These are phyloP conservation scores for Pholiota conissans DNA, from an alignment of 768 basidiomycete species.

Conservation along the genomic window DNA sequence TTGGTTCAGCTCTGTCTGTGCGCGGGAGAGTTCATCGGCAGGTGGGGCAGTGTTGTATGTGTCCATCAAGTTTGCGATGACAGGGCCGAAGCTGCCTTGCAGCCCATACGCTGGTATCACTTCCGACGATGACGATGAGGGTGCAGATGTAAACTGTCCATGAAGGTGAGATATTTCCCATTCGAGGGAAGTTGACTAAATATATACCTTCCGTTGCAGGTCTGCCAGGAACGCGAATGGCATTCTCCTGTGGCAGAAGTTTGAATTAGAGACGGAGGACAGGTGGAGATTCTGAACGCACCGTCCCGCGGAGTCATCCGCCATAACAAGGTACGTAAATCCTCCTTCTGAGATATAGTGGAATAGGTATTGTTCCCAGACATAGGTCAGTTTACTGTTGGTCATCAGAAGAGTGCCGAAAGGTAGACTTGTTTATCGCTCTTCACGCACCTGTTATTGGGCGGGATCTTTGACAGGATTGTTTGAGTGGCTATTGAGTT, in stretches of 20 bases:
- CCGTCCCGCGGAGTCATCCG: conserved; percentile 91
- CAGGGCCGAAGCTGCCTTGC: conserved; percentile 71
- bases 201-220: conserved; percentile 69
- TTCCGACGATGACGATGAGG: conserved; percentile 61
- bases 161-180: conserved; percentile 2
- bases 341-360: conserved; percentile 92
- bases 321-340: conserved; percentile 89
- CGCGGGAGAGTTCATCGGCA: conserved; percentile 84
- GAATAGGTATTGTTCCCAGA: conserved; percentile 92
- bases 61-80: conserved; percentile 75
- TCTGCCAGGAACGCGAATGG: conserved; percentile 93
- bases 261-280: conserved; percentile 3
- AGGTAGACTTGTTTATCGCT: not conserved
- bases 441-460: conserved; percentile 62
- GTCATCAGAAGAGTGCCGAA: conserved; percentile 2
- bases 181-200: conserved; percentile 3
- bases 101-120: conserved; percentile 61
- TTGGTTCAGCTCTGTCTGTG: conserved; percentile 84
- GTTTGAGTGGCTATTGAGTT: conserved; percentile 69
- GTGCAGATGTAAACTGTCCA: conserved; percentile 57
- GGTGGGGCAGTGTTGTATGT: conserved; percentile 90
- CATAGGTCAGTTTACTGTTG: conserved; percentile 77
- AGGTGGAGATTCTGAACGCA: conserved; percentile 30
- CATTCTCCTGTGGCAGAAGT: conserved; percentile 61
- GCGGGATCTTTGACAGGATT: conserved; percentile 94